Evolutionary conservation across 129 eudicot genomes (phyloP).

Genomic region (Erigeron canadensis): DNA sequence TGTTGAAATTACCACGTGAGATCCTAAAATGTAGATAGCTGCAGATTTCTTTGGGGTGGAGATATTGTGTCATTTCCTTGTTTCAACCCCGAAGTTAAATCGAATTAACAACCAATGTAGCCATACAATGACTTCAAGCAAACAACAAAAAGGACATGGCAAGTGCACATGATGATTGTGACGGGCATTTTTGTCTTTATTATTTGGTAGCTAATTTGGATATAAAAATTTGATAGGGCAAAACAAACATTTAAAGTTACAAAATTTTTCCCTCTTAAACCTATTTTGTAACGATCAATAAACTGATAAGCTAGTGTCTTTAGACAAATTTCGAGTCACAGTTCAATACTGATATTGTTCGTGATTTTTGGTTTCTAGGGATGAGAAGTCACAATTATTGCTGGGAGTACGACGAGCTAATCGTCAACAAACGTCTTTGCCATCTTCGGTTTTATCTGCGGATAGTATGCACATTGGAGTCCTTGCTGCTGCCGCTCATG

Average conservation of each 20-base stretch:
- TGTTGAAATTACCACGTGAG: not conserved
- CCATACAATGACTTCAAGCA: constrained; percentile 18
- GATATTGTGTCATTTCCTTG: constrained; percentile 4
- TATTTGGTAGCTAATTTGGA: constrained; percentile 14
- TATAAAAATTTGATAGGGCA: constrained; percentile 15
- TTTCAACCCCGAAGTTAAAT: constrained; percentile 10
- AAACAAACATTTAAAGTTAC: constrained; percentile 23
- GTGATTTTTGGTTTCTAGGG: constrained; percentile 41
- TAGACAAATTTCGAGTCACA: not conserved
- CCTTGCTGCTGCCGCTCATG: constrained; percentile 99
- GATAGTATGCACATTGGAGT: constrained; percentile 99
- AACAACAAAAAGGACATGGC: constrained; percentile 17
- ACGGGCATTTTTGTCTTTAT: constrained; percentile 8
- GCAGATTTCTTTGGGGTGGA: not conserved
- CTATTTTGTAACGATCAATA: not conserved
- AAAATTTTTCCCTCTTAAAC: not conserved
- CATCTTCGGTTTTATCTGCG: constrained; percentile 97
- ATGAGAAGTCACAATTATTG: constrained; percentile 84
- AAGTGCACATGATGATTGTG: constrained; percentile 7
- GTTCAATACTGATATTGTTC: not conserved
- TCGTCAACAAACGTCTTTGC: constrained; percentile 90
- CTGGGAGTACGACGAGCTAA: constrained; percentile 92
- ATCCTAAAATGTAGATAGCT: constrained; percentile 2
- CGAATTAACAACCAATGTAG: constrained; percentile 19
- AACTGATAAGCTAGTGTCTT: not conserved